phyloP scores from a whole-genome alignment of 2,329 filamentous ascomycete species.

The Colletotrichum limetticola region DNA sequence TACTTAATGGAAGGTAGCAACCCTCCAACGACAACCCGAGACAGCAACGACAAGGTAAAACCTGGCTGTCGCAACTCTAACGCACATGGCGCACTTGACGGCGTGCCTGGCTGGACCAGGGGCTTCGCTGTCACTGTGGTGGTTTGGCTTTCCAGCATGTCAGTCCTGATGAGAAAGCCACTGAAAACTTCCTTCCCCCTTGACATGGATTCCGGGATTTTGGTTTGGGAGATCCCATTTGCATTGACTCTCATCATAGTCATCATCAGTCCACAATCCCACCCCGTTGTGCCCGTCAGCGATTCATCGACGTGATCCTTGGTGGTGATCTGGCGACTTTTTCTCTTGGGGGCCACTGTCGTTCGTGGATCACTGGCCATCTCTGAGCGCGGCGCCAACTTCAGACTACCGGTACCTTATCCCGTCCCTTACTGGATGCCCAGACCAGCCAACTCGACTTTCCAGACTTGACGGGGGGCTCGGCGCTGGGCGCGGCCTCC shows the following conservation, averaged over 20 bases:
- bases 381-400: neutral
- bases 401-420: neutral
- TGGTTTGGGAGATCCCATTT: neutral
- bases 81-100: slow-evolving; percentile 16
- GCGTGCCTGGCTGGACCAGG: slow-evolving; percentile 25
- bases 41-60: slow-evolving; percentile 7
- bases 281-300: neutral
- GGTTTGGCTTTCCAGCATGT: neutral
- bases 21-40: neutral
- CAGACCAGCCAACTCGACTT: neutral
- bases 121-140: slow-evolving; percentile 16
- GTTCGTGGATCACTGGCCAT: slow-evolving; percentile 7
- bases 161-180: neutral
- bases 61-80: slow-evolving; percentile 1
- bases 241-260: slow-evolving; percentile 16
- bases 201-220: neutral
- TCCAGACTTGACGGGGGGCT: neutral
- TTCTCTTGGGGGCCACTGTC: neutral
- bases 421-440: neutral
- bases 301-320: slow-evolving; percentile 27
- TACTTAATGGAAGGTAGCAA: neutral
- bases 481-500: neutral
- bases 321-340: slow-evolving; percentile 18
- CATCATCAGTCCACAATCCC: slow-evolving; percentile 19
- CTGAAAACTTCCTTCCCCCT: neutral